Percentiles rank a stretch among this genome's conserved stretches.
Conservation (phyloP, 2,329 filamentous ascomycete species). For the Dichotomopilus funicola region DNA sequence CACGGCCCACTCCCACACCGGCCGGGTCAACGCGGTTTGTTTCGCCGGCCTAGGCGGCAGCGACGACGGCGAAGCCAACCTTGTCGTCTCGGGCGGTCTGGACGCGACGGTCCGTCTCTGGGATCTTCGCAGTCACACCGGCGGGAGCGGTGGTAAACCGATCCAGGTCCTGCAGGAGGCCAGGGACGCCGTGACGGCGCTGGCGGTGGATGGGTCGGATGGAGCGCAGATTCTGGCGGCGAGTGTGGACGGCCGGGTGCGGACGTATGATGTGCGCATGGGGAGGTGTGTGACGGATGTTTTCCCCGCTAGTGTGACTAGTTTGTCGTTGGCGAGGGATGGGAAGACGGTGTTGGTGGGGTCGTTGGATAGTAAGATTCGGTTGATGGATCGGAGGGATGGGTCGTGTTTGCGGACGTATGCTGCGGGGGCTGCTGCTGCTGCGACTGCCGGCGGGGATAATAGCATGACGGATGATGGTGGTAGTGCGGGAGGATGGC, state of each 20-base stretch:
- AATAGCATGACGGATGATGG: no score
- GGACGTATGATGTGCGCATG: constrained; percentile 76
- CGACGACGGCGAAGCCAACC: constrained; percentile 52
- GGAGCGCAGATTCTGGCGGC: constrained; percentile 60
- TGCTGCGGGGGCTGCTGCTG: constrained; percentile 37
- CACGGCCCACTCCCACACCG: constrained; percentile 54
- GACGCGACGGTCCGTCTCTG: constrained; percentile 73
- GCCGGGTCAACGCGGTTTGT: constrained; percentile 68
- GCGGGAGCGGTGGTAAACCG: constrained; percentile 42
- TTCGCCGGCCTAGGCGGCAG: constrained; percentile 54
- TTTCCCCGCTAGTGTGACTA: constrained; percentile 66
- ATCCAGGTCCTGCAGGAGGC: constrained; percentile 70
- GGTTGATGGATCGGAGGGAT: constrained; percentile 72
- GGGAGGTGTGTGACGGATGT: constrained; percentile 66
- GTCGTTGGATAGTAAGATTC: constrained; percentile 66
- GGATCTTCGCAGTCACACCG: constrained; percentile 51
- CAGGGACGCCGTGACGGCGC: constrained; percentile 56
- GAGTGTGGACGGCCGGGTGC: constrained; percentile 77
- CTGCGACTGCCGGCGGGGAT: no score
- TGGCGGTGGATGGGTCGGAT: constrained; percentile 44
- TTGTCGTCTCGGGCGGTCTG: constrained; percentile 67
- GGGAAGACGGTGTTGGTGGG: constrained; percentile 69
- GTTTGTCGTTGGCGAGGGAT: constrained; percentile 62
- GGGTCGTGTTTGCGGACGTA: constrained; percentile 72
- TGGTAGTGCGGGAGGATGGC: constrained; percentile 27